Conservation (phyloP, 352 stramenopile genomes). For the Phytophthora nicotianae region DNA sequence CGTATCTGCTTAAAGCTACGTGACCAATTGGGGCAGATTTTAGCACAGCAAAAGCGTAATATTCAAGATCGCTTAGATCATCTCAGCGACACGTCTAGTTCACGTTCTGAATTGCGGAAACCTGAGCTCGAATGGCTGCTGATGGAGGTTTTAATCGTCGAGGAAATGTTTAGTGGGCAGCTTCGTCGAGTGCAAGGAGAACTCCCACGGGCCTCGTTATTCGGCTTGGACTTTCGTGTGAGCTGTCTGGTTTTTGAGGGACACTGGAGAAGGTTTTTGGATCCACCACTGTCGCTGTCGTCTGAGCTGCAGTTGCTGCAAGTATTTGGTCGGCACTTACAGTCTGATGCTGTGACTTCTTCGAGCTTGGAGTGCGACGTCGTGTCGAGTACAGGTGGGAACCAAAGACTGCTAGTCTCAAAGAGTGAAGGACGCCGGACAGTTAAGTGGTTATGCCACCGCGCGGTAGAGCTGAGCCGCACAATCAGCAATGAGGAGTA, state of each 20-base stretch:
- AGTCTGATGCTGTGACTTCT: constrained; percentile 23
- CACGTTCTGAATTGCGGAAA: constrained; percentile 5
- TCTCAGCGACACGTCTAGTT: constrained; percentile 12
- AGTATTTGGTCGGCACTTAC: constrained; percentile 48
- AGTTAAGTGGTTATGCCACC: constrained; percentile 56
- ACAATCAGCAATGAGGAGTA: constrained; percentile 39
- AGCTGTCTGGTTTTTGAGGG: constrained; percentile 58
- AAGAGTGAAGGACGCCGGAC: constrained; percentile 51
- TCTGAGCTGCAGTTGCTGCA: constrained; percentile 60
- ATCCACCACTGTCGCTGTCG: constrained; percentile 35
- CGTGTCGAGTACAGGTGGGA: constrained; percentile 20
- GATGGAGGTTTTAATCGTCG: constrained; percentile 37
- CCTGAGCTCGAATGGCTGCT: constrained; percentile 40
- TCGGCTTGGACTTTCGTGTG: constrained; percentile 54
- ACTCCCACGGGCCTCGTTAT: constrained; percentile 45
- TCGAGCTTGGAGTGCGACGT: neutral
- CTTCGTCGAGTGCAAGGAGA: constrained; percentile 38
- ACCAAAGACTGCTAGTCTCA: constrained; percentile 31
- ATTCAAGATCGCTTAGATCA: constrained; percentile 20
- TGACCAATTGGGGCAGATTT: constrained; percentile 43
- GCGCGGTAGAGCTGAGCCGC: constrained; percentile 31
- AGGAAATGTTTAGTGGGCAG: constrained; percentile 42
- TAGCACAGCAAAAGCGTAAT: constrained; percentile 40
- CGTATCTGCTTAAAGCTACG: constrained; percentile 52
- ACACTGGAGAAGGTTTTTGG: constrained; percentile 41